Evolutionary conservation across 2,329 filamentous ascomycete species (phyloP).

Genomic region (Diaporthe aspalathi): DNA sequence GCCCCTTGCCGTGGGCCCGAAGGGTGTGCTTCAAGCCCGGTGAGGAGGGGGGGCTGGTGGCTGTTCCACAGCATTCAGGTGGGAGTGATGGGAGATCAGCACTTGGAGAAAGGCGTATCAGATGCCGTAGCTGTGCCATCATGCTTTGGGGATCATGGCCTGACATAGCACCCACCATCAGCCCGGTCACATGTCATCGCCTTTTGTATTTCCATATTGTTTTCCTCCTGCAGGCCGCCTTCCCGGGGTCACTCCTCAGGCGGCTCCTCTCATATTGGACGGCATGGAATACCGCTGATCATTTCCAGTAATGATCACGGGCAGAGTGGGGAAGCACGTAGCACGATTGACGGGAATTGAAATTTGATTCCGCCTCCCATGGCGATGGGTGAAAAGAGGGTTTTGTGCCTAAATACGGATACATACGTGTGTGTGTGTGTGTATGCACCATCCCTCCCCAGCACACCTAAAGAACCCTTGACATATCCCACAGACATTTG

Average conservation of each 20-base stretch:
- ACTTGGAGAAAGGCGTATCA: conserved; percentile 22
- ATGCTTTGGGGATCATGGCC: conserved; percentile 10
- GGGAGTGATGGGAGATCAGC: conserved; percentile 4
- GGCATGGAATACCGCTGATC: conserved; percentile 14
- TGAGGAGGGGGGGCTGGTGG: neutral
- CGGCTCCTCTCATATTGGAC: neutral
- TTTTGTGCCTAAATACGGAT: conserved; percentile 9
- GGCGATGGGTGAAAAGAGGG: neutral
- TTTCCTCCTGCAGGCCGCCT: no score
- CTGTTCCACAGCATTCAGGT: neutral
- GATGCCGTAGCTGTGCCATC: conserved; percentile 24
- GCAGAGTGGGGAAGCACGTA: neutral
- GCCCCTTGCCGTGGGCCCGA: conserved; percentile 23
- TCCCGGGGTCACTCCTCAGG: neutral
- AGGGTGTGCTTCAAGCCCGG: conserved; percentile 3
- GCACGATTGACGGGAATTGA: conserved; percentile 11
- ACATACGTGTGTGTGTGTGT: neutral
- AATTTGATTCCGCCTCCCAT: conserved; percentile 3
- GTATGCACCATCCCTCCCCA: neutral
- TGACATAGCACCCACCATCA: conserved; percentile 21
- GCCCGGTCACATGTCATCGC: neutral
- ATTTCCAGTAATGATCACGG: neutral
- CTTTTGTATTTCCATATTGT: neutral
- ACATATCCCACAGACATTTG: conserved; percentile 10
- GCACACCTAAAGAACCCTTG: neutral